phyloP scores from a whole-genome alignment of 768 basidiomycete genomes.

The Leucosporidium scottii region DNA sequence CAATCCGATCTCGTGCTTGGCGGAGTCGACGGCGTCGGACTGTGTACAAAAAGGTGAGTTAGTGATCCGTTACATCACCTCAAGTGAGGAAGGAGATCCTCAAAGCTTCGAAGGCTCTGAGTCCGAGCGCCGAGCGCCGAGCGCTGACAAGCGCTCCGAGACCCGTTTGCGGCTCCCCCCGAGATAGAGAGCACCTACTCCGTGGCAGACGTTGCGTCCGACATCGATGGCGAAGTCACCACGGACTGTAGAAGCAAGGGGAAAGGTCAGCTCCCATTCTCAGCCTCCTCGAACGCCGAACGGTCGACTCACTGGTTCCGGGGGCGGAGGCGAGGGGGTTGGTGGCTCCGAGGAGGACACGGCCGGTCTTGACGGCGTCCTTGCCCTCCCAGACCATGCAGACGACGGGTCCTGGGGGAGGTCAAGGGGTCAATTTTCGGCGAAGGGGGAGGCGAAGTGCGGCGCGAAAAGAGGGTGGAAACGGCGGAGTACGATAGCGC shows the following conservation, averaged over 20 bases:
- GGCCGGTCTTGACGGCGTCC: conserved; percentile 47
- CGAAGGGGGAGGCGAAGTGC: background rate
- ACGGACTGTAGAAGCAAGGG: conserved; percentile 26
- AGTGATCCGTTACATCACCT: too few species aligned
- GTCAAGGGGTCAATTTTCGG: conserved; percentile 2
- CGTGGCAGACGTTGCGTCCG: conserved; percentile 90
- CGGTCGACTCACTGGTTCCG: conserved; percentile 49
- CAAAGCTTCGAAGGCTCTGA: too few species aligned
- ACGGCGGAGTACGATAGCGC: too few species aligned
- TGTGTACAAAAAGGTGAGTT: too few species aligned
- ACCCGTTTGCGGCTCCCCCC: too few species aligned
- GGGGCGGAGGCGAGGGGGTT: conserved; percentile 86
- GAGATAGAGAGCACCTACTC: conserved; percentile 36
- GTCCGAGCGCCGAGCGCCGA: too few species aligned
- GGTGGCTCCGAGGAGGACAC: conserved; percentile 53
- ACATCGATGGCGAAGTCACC: conserved; percentile 58
- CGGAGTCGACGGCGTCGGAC: conserved; percentile 77
- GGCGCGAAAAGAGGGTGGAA: too few species aligned
- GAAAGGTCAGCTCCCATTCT: background rate
- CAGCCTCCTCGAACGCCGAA: too few species aligned
- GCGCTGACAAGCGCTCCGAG: too few species aligned
- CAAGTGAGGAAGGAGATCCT: too few species aligned
- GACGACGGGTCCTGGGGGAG: conserved; percentile 71
- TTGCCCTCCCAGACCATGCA: conserved; percentile 89
- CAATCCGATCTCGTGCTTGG: conserved; percentile 42